These are phyloP conservation scores for Fonsecaea pugnacius DNA, from an alignment of 2,329 filamentous ascomycete genomes.

Conservation along the genomic window DNA sequence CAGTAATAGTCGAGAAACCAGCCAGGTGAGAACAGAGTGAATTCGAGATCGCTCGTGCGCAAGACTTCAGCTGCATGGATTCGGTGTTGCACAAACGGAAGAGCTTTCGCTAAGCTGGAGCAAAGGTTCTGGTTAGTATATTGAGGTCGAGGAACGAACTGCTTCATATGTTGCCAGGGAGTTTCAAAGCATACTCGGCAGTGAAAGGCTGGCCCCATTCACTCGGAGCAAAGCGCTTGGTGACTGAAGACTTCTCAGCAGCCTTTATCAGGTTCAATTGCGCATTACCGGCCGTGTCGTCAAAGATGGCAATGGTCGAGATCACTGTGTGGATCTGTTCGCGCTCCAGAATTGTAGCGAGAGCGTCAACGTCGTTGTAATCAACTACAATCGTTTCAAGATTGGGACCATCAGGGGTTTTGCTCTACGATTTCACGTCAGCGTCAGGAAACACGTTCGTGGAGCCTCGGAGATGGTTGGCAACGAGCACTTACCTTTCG, in stretches of 20 bases:
- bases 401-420: neutral
- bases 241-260: neutral
- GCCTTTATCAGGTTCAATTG: slow-evolving; percentile 11
- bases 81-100: neutral
- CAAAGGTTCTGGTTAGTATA: too few species aligned
- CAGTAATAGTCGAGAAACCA: slow-evolving; percentile 56
- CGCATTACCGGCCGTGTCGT: neutral
- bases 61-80: slow-evolving; percentile 34
- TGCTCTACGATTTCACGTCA: too few species aligned
- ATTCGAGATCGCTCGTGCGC: slow-evolving; percentile 43
- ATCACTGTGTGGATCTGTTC: neutral
- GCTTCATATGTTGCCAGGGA: too few species aligned
- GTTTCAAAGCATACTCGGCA: neutral
- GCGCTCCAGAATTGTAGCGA: neutral
- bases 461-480: neutral
- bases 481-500: neutral
- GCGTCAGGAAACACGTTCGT: neutral
- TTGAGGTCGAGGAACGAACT: too few species aligned
- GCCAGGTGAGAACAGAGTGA: slow-evolving; percentile 47
- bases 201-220: neutral
- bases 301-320: neutral
- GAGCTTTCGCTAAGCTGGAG: neutral
- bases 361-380: neutral
- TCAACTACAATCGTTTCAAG: slow-evolving; percentile 2
- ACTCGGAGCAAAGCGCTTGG: neutral